Evolutionary conservation across 768 basidiomycete species (phyloP), one percentile per base, ranked within the genome.

Genomic region (Termitomyces eurrhizus): DNA sequence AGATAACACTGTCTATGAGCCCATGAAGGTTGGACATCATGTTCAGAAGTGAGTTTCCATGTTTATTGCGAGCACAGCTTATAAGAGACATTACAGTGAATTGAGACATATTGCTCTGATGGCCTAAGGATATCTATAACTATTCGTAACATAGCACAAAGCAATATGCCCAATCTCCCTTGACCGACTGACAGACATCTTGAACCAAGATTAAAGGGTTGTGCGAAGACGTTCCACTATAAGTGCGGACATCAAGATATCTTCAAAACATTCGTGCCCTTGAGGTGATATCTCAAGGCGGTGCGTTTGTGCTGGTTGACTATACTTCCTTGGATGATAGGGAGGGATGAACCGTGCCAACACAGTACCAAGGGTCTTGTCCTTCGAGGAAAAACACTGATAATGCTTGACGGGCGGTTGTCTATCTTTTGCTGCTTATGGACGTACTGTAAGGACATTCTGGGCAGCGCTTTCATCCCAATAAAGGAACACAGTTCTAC

Each of bases 1-100:
- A n/a, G 79, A 81, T 32, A 77, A 75, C 60, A 64, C 68, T 3
- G 57, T 70, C 7, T 93, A 90, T 69, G 80, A 82, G 62, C 81
- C 81, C 9, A 90, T 95, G 86, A 89, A 92, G 69, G 94, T 95
- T 46, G 94, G 94, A 5, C 84, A 92, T 69, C 92, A 94, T 66
- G 93, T 98, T 26, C 86, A 88, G 68, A 88, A 85, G 90, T 92
- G 66, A 69, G 85, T 64, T 37, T 18, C 11, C 52, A 33, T 37
- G 33, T 18, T 18, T 37, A 57, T 54, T 45, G 35, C n/a, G 58
- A 14, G 51, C 24, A 55, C 32, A 32, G 48, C 45, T 45, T 66
- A 49, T 18, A 53, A 57, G 35, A 54, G 16, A 51, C 6, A 6
- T 18, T 62, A 6, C 66, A 93, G 92, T 65, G 92, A 93, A 76